phyloP scores from a whole-genome alignment of 2,329 filamentous ascomycete genomes.

The Lasiodiplodia citricola region DNA sequence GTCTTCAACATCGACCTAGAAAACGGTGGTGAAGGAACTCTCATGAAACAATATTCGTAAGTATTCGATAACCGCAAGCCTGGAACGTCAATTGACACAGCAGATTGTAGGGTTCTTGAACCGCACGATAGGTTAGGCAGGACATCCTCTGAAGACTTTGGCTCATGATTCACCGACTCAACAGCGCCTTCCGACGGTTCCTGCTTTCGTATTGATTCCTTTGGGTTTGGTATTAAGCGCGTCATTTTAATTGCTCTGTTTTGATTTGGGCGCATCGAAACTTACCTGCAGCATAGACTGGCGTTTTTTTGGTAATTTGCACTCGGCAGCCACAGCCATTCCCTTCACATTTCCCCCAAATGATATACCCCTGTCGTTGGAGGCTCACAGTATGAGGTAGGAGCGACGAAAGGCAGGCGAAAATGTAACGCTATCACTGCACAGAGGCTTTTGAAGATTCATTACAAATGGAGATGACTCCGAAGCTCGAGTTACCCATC shows the following conservation, averaged over 20 bases:
- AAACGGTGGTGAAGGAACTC: conserved; percentile 86
- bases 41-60: conserved; percentile 93
- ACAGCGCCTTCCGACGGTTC: background rate
- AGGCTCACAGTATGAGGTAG: conserved; percentile 6
- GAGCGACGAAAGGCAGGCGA: background rate
- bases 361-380: conserved; percentile 21
- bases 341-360: background rate
- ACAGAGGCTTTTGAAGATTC: background rate
- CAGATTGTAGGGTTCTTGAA: conserved; percentile 27
- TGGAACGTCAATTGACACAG: conserved; percentile 1
- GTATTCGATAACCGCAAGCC: conserved; percentile 44
- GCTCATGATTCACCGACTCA: conserved; percentile 15
- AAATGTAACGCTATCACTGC: conserved; percentile 16
- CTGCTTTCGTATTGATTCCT: background rate
- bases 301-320: conserved; percentile 9
- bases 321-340: conserved; percentile 17
- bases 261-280: conserved; percentile 12
- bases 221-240: conserved; percentile 1
- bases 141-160: conserved; percentile 24
- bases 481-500: background rate
- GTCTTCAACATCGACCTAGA: conserved; percentile 96
- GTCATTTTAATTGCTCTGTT: background rate
- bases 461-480: background rate
- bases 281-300: conserved; percentile 19
- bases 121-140: conserved; percentile 26